Conservation (phyloP, 352 stramenopile genomes). For the Globisporangium perplexum region DNA sequence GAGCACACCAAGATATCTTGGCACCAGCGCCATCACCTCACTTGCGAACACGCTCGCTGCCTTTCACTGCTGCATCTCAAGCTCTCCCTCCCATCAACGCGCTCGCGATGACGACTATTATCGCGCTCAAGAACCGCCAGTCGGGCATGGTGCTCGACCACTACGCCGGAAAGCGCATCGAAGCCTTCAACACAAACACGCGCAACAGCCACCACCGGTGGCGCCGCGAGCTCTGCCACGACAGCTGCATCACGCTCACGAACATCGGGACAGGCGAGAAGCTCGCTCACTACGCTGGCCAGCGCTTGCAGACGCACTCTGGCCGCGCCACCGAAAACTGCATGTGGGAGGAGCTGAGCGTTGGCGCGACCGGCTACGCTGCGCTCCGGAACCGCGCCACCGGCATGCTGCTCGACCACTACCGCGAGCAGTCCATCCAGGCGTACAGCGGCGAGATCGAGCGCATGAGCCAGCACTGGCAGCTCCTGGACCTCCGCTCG, state of each 20-base stretch:
- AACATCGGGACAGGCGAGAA: conserved; percentile 7
- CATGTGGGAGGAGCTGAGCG: conserved; percentile 2
- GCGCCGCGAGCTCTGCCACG: neutral
- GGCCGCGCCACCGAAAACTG: neutral
- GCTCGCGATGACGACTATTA: neutral
- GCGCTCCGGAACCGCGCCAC: conserved; percentile 4
- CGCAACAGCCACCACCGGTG: conserved; percentile 8
- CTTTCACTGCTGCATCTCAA: too few species aligned
- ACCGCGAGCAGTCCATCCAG: neutral
- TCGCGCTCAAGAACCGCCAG: conserved; percentile 13
- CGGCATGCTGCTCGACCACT: conserved; percentile 3
- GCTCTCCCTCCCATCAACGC: too few species aligned
- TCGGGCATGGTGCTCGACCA: conserved; percentile 15
- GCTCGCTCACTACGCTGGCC: conserved; percentile 9
- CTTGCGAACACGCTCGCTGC: too few species aligned
- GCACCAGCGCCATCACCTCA: too few species aligned
- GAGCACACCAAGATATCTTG: too few species aligned
- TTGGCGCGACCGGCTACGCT: neutral
- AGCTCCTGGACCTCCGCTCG: neutral
- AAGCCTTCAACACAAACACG: conserved; percentile 7
- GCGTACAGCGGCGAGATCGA: neutral
- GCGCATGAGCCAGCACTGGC: neutral
- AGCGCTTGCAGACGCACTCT: neutral
- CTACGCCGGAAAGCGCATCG: conserved; percentile 6
- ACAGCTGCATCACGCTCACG: conserved; percentile 7